Evolutionary conservation across 345 rosid species (phyloP), one percentile per base, ranked within the genome.

Genomic region (Crucihimalaya himalaica): DNA sequence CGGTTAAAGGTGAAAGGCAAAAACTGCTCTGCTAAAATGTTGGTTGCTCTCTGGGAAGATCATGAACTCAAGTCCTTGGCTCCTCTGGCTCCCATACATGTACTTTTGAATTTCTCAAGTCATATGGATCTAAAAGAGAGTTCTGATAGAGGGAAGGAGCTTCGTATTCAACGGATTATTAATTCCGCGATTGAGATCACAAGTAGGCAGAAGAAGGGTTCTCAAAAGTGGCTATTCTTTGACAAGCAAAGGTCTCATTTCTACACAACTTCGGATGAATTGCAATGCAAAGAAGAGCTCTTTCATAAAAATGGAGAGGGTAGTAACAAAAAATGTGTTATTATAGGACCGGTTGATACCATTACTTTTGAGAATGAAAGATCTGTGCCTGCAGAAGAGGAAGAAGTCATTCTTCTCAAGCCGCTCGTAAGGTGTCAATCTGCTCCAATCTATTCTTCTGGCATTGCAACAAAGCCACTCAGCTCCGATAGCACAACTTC

Each of bases 401-500:
- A 94, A 77, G 97, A 91, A 82, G 93, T 91, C 75, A 94, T 94
- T 80, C 95, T 94, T 63, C 91, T 94, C 83, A 87, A 89, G 85
- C 99, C 99, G 61, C 93, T 91, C 42, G 78, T 86, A 51, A 85
- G 97, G 71, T 80, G 86, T 82, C 91, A 89, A 53, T 94, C 99
- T 27, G 97, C 89, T 66, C 99, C 99, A 3, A 75, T 85, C 62
- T 73, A 70, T 78, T 78, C 72, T 39, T 76, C 72, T 62, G 61
- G 66, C 42, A 69, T 52, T 15, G 40, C 59, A 27, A 78, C 73
- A 59, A 78, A 50, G 53, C 63, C 48, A 75, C 82, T 72, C 68
- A 64, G 42, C 59, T 55, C 43, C 6, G 43, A 63, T 57, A 48
- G 6, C 72, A 85, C 73, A 63, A 83, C 75, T 56, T 51, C 58